Conservation (phyloP, 2,329 filamentous ascomycete genomes). For the Pseudogymnoascus sp. region DNA sequence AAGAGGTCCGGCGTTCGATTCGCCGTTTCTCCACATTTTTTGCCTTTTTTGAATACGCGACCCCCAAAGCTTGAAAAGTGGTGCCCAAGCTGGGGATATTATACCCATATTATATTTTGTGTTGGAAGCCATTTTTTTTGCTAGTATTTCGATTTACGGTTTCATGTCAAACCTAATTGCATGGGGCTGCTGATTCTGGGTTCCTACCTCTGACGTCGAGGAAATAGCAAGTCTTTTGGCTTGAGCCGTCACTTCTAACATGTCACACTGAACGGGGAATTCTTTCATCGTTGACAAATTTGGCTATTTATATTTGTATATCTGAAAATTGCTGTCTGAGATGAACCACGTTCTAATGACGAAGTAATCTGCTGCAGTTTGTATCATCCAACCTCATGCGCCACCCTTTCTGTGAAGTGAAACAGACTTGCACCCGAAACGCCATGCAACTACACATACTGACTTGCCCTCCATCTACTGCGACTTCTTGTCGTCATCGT, state of each 20-base stretch:
- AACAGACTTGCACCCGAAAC: conserved; percentile 8
- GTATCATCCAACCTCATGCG: background rate
- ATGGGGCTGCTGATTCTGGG: background rate
- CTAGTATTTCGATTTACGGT: background rate
- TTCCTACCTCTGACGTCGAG: background rate
- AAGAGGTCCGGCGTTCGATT: conserved; percentile 9
- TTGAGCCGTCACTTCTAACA: background rate
- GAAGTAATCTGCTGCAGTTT: background rate
- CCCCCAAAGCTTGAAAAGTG: background rate
- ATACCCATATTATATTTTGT: too few relatives aligned
- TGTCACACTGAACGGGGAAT: background rate
- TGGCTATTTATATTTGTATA: background rate
- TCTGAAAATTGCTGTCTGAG: background rate
- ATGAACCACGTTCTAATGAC: background rate
- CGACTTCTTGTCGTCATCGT: conserved; percentile 5
- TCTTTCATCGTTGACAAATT: background rate
- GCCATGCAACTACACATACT: background rate
- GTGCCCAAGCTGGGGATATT: too few relatives aligned
- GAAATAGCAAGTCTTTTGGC: background rate
- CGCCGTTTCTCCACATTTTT: conserved; percentile 8
- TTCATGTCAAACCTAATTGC: background rate
- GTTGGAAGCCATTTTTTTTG: too few relatives aligned
- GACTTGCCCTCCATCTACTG: background rate
- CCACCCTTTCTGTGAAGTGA: background rate
- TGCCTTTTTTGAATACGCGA: background rate